Base-by-base conservation (phyloP, 2,329 filamentous ascomycete genomes). In the Phialocephala subalpina region DNA sequence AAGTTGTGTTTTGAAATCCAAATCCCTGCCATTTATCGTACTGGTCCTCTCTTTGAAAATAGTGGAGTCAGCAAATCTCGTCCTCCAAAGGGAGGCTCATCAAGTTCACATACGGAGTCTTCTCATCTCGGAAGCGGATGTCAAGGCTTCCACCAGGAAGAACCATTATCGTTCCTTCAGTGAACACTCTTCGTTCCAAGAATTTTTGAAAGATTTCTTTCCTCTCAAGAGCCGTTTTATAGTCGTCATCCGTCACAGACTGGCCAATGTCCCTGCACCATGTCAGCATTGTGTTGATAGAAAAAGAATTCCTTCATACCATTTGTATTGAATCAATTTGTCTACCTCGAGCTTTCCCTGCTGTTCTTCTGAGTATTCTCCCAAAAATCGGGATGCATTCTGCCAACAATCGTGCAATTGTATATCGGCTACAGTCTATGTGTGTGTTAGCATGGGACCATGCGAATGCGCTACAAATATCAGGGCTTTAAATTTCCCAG, bases 11-110 rank as follows among this genome's bases (percentile, higher is more conserved):
- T 1, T 63, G 60, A 29, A 71, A 49, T 4, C 69, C 66, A n/a
- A 64, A 72, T 6, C 71, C 71, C 59, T 73, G 71, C 71, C 69
- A 72, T 9, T 22, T 59, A n/a, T 60, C 58, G 1, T 66, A 65
- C 3, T 45, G 52, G 53, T 70, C 60, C 27, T 68, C 62, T 2
- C 65, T 56, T 20, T 38, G 55, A 16, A 33, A 2, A 36, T 16
- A 33, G 2, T n/a, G 16, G 7, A 16, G 14, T 62, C 16, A 63
- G 58, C 22, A 29, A 62, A 27, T 61, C 52, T 25, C n/a, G 29
- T 35, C 29, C 25, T 52, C 1, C 12, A 42, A 42, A 18, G 42
- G 11, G 25, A 45, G 40, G 45, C 8, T 40, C n/a, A 64, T 59
- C 58, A 63, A 18, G 42, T 49, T 49, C 60, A 63, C 58, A 7